Conservation (phyloP, 192 early-diverging fungal genomes). For the Podochytrium sp. region DNA sequence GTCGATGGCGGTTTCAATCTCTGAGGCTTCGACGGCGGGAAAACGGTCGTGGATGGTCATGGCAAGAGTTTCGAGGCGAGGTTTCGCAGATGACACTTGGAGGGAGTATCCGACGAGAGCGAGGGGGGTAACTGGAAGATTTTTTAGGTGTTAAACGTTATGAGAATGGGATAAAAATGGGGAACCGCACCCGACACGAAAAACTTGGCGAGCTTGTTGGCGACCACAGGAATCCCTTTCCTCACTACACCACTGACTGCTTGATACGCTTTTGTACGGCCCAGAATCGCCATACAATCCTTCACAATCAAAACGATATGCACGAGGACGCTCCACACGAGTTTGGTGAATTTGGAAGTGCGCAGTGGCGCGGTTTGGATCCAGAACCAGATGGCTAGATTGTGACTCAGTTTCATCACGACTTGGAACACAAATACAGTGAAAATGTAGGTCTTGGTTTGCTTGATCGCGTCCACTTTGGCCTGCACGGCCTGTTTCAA, state of each 20-base stretch:
- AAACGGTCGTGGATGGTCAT: background rate
- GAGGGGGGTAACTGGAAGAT: constrained; percentile 25
- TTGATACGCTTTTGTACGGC: background rate
- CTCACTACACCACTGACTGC: too few relatives aligned
- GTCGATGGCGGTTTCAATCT: background rate
- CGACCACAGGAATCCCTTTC: too few relatives aligned
- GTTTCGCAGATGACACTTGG: background rate
- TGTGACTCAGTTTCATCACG: background rate
- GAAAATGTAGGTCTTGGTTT: background rate
- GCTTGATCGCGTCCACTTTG: background rate
- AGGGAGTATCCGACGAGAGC: constrained; percentile 7
- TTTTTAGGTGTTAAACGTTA: background rate
- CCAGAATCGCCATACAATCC: background rate
- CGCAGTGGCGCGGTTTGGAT: constrained; percentile 15
- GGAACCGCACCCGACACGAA: background rate
- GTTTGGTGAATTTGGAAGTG: background rate
- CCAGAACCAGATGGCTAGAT: constrained; percentile 6
- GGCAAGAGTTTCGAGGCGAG: background rate
- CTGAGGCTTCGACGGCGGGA: background rate
- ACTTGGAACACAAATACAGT: background rate
- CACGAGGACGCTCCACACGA: background rate
- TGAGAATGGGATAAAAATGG: background rate
- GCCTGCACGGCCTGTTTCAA: background rate
- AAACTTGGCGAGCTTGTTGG: background rate
- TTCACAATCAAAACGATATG: background rate